Percentiles rank a stretch among this genome's conserved stretches.
Conservation (phyloP, 257 asterid species). For the Linderniella brevidens region DNA sequence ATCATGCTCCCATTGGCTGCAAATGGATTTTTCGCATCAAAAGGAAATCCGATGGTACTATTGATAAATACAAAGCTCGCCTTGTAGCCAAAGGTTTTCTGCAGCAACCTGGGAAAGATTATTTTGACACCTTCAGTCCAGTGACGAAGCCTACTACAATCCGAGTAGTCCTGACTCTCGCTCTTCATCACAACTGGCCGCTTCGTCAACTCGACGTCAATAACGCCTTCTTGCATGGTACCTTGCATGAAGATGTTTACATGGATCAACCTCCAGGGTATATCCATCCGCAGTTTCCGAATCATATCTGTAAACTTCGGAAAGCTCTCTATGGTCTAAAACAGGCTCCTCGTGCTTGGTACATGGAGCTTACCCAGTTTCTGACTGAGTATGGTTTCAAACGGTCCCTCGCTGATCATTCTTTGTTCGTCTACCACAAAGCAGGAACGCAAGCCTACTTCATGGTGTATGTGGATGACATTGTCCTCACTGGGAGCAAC, state of each 20-base stretch:
- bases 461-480: not conserved
- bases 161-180: not conserved
- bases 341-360: not conserved
- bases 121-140: constrained; percentile 3
- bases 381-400: not conserved
- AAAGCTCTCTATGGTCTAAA: not conserved
- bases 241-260: not conserved
- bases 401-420: not conserved
- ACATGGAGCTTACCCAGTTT: not conserved
- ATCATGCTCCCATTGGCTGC: constrained; percentile 1
- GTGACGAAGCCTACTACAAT: constrained; percentile 4
- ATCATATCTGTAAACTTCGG: not conserved
- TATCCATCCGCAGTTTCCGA: not conserved
- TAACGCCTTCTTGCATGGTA: constrained; percentile 1
- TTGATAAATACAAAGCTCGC: constrained; percentile 6
- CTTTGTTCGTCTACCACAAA: not conserved
- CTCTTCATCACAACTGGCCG: not conserved
- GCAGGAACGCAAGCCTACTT: not conserved
- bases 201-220: constrained; percentile 4
- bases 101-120: not conserved
- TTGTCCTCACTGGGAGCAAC: not conserved
- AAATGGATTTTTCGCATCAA: constrained; percentile 5
- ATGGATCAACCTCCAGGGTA: not conserved
- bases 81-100: constrained; percentile 5
- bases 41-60: not conserved